Conservation (phyloP, 2,329 filamentous ascomycete species). For the Venturia pyrina region DNA sequence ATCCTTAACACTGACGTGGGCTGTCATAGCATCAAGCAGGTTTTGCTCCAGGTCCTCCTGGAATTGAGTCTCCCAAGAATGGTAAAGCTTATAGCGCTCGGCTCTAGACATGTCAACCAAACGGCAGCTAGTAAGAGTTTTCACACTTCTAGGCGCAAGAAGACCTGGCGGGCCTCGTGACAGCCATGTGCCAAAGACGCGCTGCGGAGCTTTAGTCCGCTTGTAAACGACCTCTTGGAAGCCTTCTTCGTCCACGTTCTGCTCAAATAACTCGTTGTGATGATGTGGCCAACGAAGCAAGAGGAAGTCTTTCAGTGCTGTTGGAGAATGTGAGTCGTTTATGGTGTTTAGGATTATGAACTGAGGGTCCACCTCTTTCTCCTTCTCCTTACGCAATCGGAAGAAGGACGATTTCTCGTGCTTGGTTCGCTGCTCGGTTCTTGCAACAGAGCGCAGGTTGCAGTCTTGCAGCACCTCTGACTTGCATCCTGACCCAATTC, state of each 20-base stretch:
- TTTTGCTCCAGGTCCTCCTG: neutral
- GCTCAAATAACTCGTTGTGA: constrained; percentile 31
- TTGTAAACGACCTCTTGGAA: constrained; percentile 21
- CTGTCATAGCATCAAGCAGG: neutral
- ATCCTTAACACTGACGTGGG: constrained; percentile 35
- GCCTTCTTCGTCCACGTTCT: constrained; percentile 26
- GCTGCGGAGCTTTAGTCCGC: neutral
- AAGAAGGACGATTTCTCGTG: neutral
- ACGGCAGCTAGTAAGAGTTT: neutral
- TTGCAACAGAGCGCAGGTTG: constrained; percentile 38
- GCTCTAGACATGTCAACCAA: neutral
- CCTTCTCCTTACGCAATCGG: neutral
- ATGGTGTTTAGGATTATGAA: neutral
- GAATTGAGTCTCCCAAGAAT: neutral
- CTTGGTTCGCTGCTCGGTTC: constrained; percentile 6
- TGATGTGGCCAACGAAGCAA: neutral
- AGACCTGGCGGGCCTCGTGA: neutral
- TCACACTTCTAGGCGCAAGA: neutral
- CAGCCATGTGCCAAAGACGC: neutral
- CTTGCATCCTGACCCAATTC: constrained; percentile 51
- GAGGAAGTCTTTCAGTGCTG: neutral
- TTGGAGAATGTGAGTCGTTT: neutral
- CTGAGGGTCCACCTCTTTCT: neutral
- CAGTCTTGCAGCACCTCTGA: constrained; percentile 40
- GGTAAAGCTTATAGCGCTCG: neutral